Percentiles rank a stretch among this genome's conserved stretches.
Conservation (phyloP, 179 eudicot species). For the Beta lomatogona region DNA sequence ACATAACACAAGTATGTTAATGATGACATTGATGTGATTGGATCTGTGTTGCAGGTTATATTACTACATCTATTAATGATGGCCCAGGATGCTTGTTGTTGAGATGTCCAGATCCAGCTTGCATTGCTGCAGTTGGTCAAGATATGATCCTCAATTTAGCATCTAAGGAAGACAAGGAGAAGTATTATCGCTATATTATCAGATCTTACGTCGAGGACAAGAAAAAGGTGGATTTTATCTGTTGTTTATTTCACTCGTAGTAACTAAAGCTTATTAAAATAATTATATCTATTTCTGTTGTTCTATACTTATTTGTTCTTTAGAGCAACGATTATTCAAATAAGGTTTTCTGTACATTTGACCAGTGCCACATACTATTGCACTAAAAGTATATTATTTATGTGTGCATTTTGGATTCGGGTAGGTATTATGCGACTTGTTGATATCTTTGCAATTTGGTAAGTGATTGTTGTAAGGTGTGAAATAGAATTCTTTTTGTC, state of each 20-base stretch:
- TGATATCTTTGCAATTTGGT: background rate
- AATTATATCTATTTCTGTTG: background rate
- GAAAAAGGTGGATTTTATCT: conserved; percentile 40
- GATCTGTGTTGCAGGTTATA: conserved; percentile 45
- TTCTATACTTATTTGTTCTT: background rate
- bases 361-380: background rate
- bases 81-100: conserved; percentile 67
- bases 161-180: conserved; percentile 46
- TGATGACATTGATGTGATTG: too few relatives aligned
- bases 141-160: conserved; percentile 50
- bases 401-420: background rate
- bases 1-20: too few relatives aligned
- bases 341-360: background rate
- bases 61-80: conserved; percentile 54
- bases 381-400: background rate
- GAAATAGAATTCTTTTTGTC: background rate
- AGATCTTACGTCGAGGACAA: conserved; percentile 68
- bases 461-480: too few relatives aligned
- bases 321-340: background rate
- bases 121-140: conserved; percentile 53
- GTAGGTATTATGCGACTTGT: background rate
- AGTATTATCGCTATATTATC: conserved; percentile 50
- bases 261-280: background rate
- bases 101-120: conserved; percentile 63
- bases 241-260: too few relatives aligned